Percentiles rank a stretch among this genome's conserved stretches.
Conservation (phyloP, 1,284 basidiomycete species). For the Naganishia sp. region DNA sequence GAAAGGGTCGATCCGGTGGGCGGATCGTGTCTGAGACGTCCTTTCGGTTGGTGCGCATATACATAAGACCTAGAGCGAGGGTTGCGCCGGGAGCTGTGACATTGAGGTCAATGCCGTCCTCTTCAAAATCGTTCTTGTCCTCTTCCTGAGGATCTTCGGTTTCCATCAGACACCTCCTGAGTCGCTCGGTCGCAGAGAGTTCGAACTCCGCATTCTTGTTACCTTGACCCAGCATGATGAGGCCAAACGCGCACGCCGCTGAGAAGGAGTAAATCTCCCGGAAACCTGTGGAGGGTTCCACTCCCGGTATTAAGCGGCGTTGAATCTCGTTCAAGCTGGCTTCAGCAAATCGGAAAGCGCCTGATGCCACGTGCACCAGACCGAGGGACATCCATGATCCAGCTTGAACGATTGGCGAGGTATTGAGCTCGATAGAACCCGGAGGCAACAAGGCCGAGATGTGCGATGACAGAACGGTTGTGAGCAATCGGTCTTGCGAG, state of each 20-base stretch:
- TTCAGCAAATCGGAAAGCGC: constrained; percentile 87
- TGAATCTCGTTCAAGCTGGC: constrained; percentile 82
- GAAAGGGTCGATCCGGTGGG: constrained; percentile 75
- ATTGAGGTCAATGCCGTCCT: constrained; percentile 70
- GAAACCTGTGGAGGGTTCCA: constrained; percentile 78
- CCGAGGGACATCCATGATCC: constrained; percentile 87
- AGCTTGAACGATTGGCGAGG: constrained; percentile 84
- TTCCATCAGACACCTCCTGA: constrained; percentile 72
- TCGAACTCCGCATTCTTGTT: constrained; percentile 60
- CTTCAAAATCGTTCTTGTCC: constrained; percentile 24
- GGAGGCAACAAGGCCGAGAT: constrained; percentile 87
- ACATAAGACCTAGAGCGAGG: constrained; percentile 88
- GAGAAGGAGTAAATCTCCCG: constrained; percentile 90
- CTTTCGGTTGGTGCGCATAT: constrained; percentile 75
- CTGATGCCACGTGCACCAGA: constrained; percentile 82
- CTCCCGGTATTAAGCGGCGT: constrained; percentile 70
- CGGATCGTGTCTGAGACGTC: constrained; percentile 82
- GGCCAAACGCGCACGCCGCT: constrained; percentile 85
- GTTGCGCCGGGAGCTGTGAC: constrained; percentile 87
- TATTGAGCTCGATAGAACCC: constrained; percentile 82
- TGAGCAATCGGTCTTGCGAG: constrained; percentile 79
- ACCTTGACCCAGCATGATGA: constrained; percentile 92
- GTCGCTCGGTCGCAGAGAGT: constrained; percentile 64
- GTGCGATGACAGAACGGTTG: constrained; percentile 87
- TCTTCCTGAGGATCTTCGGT: constrained; percentile 49